Evolutionary conservation across 73 alveolate species (phyloP), one percentile per base, ranked within the genome.

Genomic region (Paramecium caudatum): DNA sequence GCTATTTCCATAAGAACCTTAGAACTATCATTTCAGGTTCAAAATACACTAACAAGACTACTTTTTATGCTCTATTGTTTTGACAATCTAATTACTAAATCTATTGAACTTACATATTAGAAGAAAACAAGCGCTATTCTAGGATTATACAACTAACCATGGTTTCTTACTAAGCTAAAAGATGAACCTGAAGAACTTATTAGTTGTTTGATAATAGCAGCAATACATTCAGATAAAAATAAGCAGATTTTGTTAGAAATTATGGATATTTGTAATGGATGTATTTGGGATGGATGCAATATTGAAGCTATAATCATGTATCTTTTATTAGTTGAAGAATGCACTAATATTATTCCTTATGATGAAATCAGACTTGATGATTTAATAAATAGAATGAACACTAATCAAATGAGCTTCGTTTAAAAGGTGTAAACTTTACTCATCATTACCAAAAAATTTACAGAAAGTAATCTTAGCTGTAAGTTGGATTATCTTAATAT

Each of bases 211-310:
- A 41, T 74, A 13, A 70, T 70, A n/a, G 68, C 68, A 33, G 43
- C 46, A 10, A 43, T 70, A 3, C 61, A 70, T 70, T 36, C 48
- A 25, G 37, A 33, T 15, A 70, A 41, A 13, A 70, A 43, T 43
- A 70, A 70, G 39, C 15, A 17, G 2, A 36, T 70, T 5, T 16
- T 16, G 7, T 36, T 70, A 37, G 87, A 70, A 70, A 36, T 70
- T 1, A 16, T 39, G 39, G 87, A 70, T 19, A 70, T 70, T 2
- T 70, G 65, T 37, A 70, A 70, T 43, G 63, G 45, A 17, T 70
- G n/a, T 3, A 70, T 70, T 21, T 37, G 87, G 87, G 68, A 70
- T 39, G 87, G 87, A 33, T 70, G 87, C 12, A 70, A 70, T 10
- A 36, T 70, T 37, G 87, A 70, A 70, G 63, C 87, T 3, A 70